Evolutionary conservation across 768 basidiomycete species (phyloP), one percentile per base, ranked within the genome.

Genomic region (Lanmaoa pseudosensibilis): DNA sequence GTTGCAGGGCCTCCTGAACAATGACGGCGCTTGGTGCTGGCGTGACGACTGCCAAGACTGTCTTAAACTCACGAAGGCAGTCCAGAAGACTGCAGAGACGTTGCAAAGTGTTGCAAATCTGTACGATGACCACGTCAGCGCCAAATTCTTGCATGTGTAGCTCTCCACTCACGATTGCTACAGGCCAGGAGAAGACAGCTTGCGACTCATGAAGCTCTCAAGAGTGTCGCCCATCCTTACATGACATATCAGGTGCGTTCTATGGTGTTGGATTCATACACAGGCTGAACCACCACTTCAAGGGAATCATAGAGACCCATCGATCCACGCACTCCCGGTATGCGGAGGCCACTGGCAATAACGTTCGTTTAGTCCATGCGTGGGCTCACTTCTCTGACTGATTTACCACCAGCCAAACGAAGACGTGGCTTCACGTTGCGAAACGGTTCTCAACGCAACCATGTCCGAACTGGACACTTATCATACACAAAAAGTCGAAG

Each of bases 401-500:
- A 63, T 25, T 32, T 41, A 19, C n/a, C 11, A 30, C 15, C 65
- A 88, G 85, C 69, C 79, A 15, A 77, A 87, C 61, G 84, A 87
- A 46, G 85, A 88, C 18, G 73, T 87, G 59, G 83, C 84, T 2
- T 79, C 83, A 4, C 83, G 92, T 19, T 93, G 89, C 68, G 92
- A 95, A 72, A 94, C 92, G 0, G 90, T 93, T 8, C 74, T 95
- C 27, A 94, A 94, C 69, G 85, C 84, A 10, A 93, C 92, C 2
- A 87, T 92, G 84, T 90, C 92, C 1, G 92, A 94, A 75, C 85
- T 94, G 78, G 88, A 90, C 48, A 84, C 80, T 2, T 90, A 92
- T 62, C 89, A 92, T 66, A 71, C 75, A 0, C 88, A 91, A 69
- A 89, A 91, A 69, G 66, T 70, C 8, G 87, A 90, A 64, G 90